Conservation (phyloP, 208 protist species). For the Leishmania major region DNA sequence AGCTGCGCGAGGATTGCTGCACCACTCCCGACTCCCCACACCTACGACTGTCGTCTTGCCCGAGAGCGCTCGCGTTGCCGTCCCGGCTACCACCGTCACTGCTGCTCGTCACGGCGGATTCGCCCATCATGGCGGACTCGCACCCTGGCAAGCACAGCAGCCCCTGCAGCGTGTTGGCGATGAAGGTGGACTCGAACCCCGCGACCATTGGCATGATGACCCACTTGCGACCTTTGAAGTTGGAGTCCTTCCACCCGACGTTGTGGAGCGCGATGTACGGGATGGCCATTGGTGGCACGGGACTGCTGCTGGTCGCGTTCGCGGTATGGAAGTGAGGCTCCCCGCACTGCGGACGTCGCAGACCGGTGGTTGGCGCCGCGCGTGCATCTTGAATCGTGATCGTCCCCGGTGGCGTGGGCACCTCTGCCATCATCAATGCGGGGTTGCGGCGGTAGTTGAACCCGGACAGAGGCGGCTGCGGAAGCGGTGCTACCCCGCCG, state of each 20-base stretch:
- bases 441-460: constrained; percentile 32
- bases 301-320: background rate
- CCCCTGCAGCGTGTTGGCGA: constrained; percentile 52
- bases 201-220: constrained; percentile 60
- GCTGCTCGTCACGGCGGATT: constrained; percentile 4
- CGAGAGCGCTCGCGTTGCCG: background rate
- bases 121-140: constrained; percentile 52
- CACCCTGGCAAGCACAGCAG: constrained; percentile 56
- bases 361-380: background rate
- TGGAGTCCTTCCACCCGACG: constrained; percentile 12
- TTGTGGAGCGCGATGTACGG: constrained; percentile 53
- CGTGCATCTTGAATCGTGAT: constrained; percentile 2
- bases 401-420: background rate
- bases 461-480: constrained; percentile 1
- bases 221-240: constrained; percentile 28
- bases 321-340: background rate
- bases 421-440: constrained; percentile 9
- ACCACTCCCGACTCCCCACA: background rate
- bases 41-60: background rate
- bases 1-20: background rate
- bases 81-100: background rate
- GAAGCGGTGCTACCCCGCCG: background rate
- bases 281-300: constrained; percentile 26
- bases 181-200: constrained; percentile 43
- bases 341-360: background rate